A percentile compares a stretch with the other conserved stretches of the same genome.
Conservation (phyloP, 352 stramenopile genomes). For the Chrysophaeum taylorii region DNA sequence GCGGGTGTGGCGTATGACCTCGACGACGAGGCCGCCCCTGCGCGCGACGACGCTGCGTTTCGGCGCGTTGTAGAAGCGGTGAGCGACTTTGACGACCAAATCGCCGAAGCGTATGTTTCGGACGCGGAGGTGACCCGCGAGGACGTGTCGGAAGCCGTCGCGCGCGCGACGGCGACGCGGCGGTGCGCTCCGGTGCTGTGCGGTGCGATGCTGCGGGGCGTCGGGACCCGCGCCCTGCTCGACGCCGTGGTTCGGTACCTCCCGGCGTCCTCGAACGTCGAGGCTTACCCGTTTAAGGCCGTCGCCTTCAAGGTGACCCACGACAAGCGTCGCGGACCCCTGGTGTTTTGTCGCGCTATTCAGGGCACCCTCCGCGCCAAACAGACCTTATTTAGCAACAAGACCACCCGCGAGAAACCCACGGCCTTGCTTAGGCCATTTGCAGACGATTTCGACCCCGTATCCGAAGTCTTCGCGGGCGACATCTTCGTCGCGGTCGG, state of each 20-base stretch:
- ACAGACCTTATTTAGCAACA: conserved; percentile 50
- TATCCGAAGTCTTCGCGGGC: conserved; percentile 73
- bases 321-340: conserved; percentile 39
- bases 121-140: conserved; percentile 74
- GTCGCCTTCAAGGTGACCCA: conserved; percentile 19
- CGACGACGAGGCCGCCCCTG: background rate
- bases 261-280: conserved; percentile 36
- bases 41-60: background rate
- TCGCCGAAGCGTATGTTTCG: conserved; percentile 90
- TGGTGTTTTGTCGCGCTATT: conserved; percentile 74
- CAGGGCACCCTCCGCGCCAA: conserved; percentile 68
- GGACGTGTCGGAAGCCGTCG: conserved; percentile 45
- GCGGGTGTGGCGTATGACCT: background rate
- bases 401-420: conserved; percentile 23
- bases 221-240: conserved; percentile 49
- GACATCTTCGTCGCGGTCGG: conserved; percentile 67
- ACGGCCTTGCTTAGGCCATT: background rate
- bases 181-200: conserved; percentile 46
- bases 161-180: conserved; percentile 38
- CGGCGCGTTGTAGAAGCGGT: conserved; percentile 64
- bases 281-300: conserved; percentile 17
- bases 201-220: conserved; percentile 45
- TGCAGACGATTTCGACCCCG: background rate
- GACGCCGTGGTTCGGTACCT: conserved; percentile 52
- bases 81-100: conserved; percentile 90